Base-by-base conservation (phyloP, 1,139 yeast genomes). In the Geotrichum fermentans region DNA sequence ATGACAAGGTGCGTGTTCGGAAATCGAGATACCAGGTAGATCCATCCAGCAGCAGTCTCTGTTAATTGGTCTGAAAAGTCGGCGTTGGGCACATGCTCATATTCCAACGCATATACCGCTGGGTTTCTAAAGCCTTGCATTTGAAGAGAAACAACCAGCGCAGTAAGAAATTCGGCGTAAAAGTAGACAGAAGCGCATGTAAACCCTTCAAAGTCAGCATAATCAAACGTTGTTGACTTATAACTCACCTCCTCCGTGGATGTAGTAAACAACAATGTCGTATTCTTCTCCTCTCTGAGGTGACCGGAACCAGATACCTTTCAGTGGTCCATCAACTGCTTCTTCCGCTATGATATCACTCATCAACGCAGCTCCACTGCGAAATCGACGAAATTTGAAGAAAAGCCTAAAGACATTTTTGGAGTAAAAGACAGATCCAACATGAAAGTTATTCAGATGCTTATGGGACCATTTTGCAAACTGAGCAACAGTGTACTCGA, bases 41-140 rank as follows among this genome's bases (percentile, higher is more conserved):
- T 52, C 70, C 73, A 73, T 0, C 64, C 68, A 1, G 55, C 56
- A 2, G 63, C 48, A 1, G 66, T 61, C 3, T 58, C 49, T 8
- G 50, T 45, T 40, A 71, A 49, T 42, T 65, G 72, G 5, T 57
- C 55, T 10, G 61, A 58, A 50, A 65, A 65, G 17, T 51, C 49
- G 1, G 52, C 59, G 32, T 58, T 56, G 1, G 63, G 57, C 11
- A 60, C 56, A 13, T 58, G 58, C 17, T 60, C 61, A 40, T 67
- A 57, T 29, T 70, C 68, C 16, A 68, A 55, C 3, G 73, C 66
- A 47, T 71, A 70, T 3, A 73, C 62, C 1, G 67, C 70, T 1
- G 79, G 78, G 52, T 70, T 72, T 28, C 62, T 55, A 52, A 74
- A 73, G 1, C 78, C 78, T 53, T 72, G 73, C 43, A 69, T 58